Conservation (phyloP, 1,284 basidiomycete genomes). For the Papiliotrema fonsecae region DNA sequence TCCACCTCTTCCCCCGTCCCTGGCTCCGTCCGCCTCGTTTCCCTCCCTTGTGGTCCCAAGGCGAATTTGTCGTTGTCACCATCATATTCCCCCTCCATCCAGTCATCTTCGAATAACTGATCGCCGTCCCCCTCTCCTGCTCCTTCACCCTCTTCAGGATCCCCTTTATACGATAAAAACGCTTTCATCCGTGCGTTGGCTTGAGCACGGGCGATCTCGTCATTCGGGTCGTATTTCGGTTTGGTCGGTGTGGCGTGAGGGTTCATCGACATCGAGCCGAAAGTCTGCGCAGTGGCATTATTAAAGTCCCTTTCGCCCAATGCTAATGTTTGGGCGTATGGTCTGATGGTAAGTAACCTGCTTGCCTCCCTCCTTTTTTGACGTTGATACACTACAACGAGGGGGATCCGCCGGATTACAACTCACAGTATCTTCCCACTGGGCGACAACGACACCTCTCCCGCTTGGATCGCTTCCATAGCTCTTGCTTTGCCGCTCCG, state of each 20-base stretch:
- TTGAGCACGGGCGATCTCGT: conserved; percentile 30
- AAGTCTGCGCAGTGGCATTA: conserved; percentile 24
- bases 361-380: too few relatives aligned
- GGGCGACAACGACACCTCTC: conserved; percentile 17
- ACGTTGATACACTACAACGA: too few relatives aligned
- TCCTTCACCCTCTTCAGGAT: conserved; percentile 2
- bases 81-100: conserved; percentile 13
- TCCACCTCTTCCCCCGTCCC: conserved; percentile 8
- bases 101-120: conserved; percentile 9
- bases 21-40: neutral
- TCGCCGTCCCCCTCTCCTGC: conserved; percentile 12
- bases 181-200: conserved; percentile 22
- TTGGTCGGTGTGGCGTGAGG: neutral
- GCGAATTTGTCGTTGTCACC: conserved; percentile 6
- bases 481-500: conserved; percentile 31
- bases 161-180: conserved; percentile 30
- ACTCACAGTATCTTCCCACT: conserved; percentile 36
- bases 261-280: conserved; percentile 19
- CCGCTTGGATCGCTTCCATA: conserved; percentile 24
- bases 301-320: conserved; percentile 37
- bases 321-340: conserved; percentile 27
- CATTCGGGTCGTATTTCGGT: conserved; percentile 10
- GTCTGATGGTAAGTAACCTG: conserved; percentile 25
- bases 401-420: too few relatives aligned
- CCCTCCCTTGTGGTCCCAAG: conserved; percentile 2